These are phyloP conservation scores for Rhodotorula babjevae DNA, from an alignment of 768 basidiomycete genomes.

Conservation along the genomic window DNA sequence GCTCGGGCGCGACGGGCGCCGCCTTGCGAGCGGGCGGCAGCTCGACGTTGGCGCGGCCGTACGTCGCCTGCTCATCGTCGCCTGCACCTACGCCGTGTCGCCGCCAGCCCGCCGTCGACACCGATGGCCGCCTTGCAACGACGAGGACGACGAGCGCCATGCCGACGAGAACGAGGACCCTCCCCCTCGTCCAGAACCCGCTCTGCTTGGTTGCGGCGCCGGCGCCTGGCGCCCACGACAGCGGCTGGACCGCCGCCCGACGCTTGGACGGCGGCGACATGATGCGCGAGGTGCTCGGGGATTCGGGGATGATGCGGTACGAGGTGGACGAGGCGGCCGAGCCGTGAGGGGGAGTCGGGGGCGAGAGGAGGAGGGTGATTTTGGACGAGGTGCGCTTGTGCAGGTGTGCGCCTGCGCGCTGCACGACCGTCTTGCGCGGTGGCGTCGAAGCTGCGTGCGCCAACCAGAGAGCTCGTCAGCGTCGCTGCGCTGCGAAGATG, in stretches of 20 bases:
- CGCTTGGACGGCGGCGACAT: not conserved
- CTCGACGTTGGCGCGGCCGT: not conserved
- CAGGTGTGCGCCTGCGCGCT: not conserved
- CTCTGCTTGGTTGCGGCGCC: not conserved
- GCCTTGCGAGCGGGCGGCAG: not conserved
- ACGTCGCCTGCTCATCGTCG: not conserved
- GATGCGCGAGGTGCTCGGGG: not conserved
- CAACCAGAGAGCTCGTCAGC: too few species aligned
- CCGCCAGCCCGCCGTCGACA: not conserved
- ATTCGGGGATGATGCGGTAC: conserved; percentile 1
- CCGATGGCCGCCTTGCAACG: not conserved
- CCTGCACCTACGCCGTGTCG: too few species aligned
- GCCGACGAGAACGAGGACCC: not conserved
- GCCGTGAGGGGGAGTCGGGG: not conserved
- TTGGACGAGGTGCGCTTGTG: conserved; percentile 2
- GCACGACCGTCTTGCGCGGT: not conserved
- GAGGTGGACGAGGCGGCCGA: not conserved
- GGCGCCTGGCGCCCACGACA: not conserved
- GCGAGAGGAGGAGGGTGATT: not conserved
- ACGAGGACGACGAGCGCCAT: not conserved
- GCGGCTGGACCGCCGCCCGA: not conserved
- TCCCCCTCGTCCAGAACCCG: not conserved
- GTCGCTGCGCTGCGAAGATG: too few species aligned
- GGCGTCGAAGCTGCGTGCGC: not conserved
- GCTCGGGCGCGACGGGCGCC: not conserved